A percentile compares a stretch with the other conserved stretches of the same genome.
Evolutionary conservation across 495 filamentous ascomycete genomes (phyloP).

Genomic region (Talaromyces ruber): DNA sequence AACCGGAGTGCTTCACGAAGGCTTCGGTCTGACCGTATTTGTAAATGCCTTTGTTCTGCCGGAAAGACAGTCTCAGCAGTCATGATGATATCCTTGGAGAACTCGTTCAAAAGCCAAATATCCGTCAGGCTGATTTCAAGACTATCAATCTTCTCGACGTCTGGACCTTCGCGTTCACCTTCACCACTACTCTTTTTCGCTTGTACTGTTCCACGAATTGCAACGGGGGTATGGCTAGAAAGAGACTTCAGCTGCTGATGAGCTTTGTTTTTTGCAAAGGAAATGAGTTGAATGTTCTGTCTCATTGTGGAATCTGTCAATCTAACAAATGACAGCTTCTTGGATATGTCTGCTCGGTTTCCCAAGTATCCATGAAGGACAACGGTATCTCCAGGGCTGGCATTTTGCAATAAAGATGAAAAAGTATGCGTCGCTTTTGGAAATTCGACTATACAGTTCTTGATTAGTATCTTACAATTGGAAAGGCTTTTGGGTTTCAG

Average conservation of each 20-base stretch:
- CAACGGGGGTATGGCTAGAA: slow-evolving; percentile 43
- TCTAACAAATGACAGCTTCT: slow-evolving; percentile 61
- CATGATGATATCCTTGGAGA: slow-evolving; percentile 68
- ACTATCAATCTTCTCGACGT: slow-evolving; percentile 22
- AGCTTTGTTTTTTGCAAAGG: slow-evolving; percentile 30
- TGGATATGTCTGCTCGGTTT: slow-evolving; percentile 50
- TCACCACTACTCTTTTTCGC: slow-evolving; percentile 25
- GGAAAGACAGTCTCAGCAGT: slow-evolving; percentile 63
- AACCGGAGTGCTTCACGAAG: slow-evolving; percentile 56
- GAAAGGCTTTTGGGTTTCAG: background rate
- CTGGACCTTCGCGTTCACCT: slow-evolving; percentile 10
- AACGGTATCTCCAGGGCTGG: slow-evolving; percentile 40
- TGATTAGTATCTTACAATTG: background rate
- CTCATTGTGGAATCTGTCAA: slow-evolving; percentile 43
- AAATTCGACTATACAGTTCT: slow-evolving; percentile 41
- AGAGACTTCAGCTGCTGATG: slow-evolving; percentile 40
- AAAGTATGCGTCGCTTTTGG: slow-evolving; percentile 40
- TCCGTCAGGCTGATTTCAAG: slow-evolving; percentile 57
- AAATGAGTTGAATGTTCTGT: slow-evolving; percentile 44
- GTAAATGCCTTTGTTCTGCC: slow-evolving; percentile 69
- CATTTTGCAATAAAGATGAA: slow-evolving; percentile 29
- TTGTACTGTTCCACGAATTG: slow-evolving; percentile 40
- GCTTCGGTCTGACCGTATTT: slow-evolving; percentile 61
- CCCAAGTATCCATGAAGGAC: slow-evolving; percentile 67
- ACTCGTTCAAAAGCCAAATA: slow-evolving; percentile 62